Percentiles rank a stretch among this genome's conserved stretches.
Evolutionary conservation across 352 stramenopile genomes (phyloP).

Genomic region (Pythium guiyangense): DNA sequence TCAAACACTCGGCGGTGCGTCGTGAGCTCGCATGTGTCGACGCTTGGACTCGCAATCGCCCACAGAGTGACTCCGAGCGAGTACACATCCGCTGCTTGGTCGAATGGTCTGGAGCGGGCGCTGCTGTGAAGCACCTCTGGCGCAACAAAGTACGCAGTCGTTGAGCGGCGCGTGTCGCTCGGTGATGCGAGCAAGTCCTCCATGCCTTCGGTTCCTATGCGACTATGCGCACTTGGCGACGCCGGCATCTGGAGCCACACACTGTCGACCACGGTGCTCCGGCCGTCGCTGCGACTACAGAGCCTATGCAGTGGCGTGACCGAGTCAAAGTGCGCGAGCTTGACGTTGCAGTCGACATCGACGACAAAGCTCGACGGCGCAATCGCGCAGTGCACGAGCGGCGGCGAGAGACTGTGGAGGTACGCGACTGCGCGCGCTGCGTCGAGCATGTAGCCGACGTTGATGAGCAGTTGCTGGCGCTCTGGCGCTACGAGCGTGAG

Average conservation of each 20-base stretch:
- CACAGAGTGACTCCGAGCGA: slow-evolving; percentile 58
- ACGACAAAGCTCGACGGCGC: slow-evolving; percentile 92
- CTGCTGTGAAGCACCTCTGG: slow-evolving; percentile 48
- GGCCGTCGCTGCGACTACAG: neutral
- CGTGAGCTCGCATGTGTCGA: slow-evolving; percentile 28
- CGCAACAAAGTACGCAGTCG: slow-evolving; percentile 35
- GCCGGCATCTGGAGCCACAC: neutral
- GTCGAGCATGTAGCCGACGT: slow-evolving; percentile 56
- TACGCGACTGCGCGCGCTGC: slow-evolving; percentile 55
- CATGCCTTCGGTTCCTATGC: neutral
- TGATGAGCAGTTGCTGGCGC: slow-evolving; percentile 41
- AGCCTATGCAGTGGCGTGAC: slow-evolving; percentile 19
- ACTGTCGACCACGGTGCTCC: neutral
- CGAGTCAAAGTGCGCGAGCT: slow-evolving; percentile 66
- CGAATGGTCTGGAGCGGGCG: slow-evolving; percentile 20
- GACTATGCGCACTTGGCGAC: neutral
- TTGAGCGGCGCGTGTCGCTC: neutral
- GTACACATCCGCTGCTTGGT: slow-evolving; percentile 49
- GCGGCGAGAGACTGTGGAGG: slow-evolving; percentile 57
- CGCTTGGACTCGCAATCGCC: slow-evolving; percentile 43
- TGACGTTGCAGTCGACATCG: slow-evolving; percentile 36
- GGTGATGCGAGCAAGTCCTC: neutral
- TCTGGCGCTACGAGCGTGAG: slow-evolving; percentile 10
- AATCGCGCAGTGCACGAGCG: slow-evolving; percentile 87
- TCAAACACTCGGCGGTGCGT: slow-evolving; percentile 39